Evolutionary conservation across 2,329 filamentous ascomycete genomes (phyloP).

Genomic region (Aspergillus glaucus): DNA sequence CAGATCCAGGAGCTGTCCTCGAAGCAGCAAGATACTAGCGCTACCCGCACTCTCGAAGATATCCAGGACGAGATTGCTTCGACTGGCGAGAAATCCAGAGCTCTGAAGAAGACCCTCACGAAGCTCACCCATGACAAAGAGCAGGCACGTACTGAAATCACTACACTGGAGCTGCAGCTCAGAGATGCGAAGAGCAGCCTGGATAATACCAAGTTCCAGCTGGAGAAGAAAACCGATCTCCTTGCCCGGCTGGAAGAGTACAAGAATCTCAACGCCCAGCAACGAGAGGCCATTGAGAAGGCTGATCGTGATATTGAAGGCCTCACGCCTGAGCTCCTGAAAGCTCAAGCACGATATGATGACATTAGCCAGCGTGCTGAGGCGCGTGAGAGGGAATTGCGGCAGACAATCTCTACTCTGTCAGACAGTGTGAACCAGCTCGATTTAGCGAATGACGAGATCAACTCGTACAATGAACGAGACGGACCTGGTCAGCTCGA

Average conservation of each 20-base stretch:
- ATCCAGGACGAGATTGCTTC: constrained; percentile 70
- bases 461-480: constrained; percentile 69
- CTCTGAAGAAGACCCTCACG: constrained; percentile 56
- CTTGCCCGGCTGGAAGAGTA: constrained; percentile 66
- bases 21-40: constrained; percentile 64
- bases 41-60: constrained; percentile 68
- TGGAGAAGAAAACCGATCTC: constrained; percentile 74
- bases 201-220: constrained; percentile 61
- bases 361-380: constrained; percentile 68
- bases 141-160: constrained; percentile 61
- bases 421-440: constrained; percentile 72
- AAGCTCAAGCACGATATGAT: constrained; percentile 69
- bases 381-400: constrained; percentile 64
- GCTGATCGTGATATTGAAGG: constrained; percentile 67
- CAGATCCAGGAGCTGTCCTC: constrained; percentile 70
- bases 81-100: constrained; percentile 61
- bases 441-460: constrained; percentile 66
- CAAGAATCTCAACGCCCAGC: constrained; percentile 60
- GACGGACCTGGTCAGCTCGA: constrained; percentile 68
- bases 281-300: constrained; percentile 62
- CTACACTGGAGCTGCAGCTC: constrained; percentile 66
- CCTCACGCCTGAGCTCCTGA: constrained; percentile 69
- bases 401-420: constrained; percentile 64
- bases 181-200: constrained; percentile 70
- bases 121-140: constrained; percentile 67